Percentiles rank a stretch among this genome's conserved stretches.
Conservation (phyloP, 2,329 filamentous ascomycete species). For the Microsporum audouinii region DNA sequence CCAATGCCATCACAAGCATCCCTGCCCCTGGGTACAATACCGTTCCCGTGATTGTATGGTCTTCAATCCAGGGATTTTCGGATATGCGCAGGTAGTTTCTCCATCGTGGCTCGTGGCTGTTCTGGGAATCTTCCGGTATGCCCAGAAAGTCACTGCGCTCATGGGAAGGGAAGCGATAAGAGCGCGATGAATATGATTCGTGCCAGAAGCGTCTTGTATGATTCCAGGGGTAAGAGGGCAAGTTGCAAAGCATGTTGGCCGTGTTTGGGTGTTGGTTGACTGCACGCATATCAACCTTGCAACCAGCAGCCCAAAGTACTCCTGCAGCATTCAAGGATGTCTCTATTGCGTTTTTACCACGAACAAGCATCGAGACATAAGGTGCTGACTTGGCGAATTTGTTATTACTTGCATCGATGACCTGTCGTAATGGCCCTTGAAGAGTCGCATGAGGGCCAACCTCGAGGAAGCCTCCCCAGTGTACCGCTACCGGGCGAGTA, state of each 20-base stretch:
- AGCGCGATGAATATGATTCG: slow-evolving; percentile 16
- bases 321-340: neutral
- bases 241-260: neutral
- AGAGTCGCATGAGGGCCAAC: slow-evolving; percentile 16
- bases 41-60: slow-evolving; percentile 17
- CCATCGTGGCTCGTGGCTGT: slow-evolving; percentile 28
- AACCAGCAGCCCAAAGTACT: slow-evolving; percentile 9
- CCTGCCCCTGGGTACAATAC: slow-evolving; percentile 26
- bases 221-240: slow-evolving; percentile 17
- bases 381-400: neutral
- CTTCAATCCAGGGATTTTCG: slow-evolving; percentile 16
- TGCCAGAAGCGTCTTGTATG: slow-evolving; percentile 15
- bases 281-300: neutral
- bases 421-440: slow-evolving; percentile 5
- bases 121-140: slow-evolving; percentile 14
- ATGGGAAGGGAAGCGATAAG: slow-evolving; percentile 15
- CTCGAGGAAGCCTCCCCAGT: slow-evolving; percentile 13
- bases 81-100: slow-evolving; percentile 28
- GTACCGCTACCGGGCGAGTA: neutral
- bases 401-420: slow-evolving; percentile 15
- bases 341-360: slow-evolving; percentile 7
- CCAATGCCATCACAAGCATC: slow-evolving; percentile 24
- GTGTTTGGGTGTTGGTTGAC: too few species aligned
- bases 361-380: slow-evolving; percentile 5
- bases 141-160: slow-evolving; percentile 19